Evolutionary conservation across 495 filamentous ascomycete genomes (phyloP).

Genomic region (Penicillium subrubescens): DNA sequence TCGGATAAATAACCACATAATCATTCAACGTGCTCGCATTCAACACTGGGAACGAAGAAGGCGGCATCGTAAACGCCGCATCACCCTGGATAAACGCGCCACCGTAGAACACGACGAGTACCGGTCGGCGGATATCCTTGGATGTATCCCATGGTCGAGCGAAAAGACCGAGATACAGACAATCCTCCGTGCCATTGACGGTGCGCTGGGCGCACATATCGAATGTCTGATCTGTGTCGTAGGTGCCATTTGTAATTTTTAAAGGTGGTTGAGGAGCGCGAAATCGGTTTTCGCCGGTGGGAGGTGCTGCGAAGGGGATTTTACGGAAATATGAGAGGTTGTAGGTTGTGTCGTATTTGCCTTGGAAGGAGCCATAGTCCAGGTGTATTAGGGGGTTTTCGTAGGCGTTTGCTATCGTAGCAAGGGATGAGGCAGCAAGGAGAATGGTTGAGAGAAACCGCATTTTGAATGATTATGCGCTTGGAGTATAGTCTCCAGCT

Average conservation of each 20-base stretch:
- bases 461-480: background rate
- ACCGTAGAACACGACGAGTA: constrained; percentile 62
- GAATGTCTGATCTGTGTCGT: constrained; percentile 58
- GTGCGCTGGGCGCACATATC: constrained; percentile 61
- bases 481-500: background rate
- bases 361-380: constrained; percentile 60
- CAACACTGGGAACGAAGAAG: constrained; percentile 58
- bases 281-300: constrained; percentile 56
- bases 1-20: constrained; percentile 54
- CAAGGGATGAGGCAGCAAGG: constrained; percentile 12
- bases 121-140: constrained; percentile 47
- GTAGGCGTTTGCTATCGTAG: constrained; percentile 17
- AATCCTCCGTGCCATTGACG: constrained; percentile 63
- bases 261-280: constrained; percentile 56
- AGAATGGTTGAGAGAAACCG: background rate
- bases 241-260: constrained; percentile 47
- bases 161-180: constrained; percentile 61
- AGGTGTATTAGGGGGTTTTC: constrained; percentile 38
- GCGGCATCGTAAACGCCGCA: constrained; percentile 55
- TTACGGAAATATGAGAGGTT: constrained; percentile 58
- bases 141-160: constrained; percentile 53
- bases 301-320: constrained; percentile 62
- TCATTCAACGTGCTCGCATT: constrained; percentile 50
- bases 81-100: constrained; percentile 63
- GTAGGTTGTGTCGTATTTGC: constrained; percentile 52